Percentiles rank a stretch among this genome's conserved stretches.
Evolutionary conservation across 2,329 filamentous ascomycete genomes (phyloP).

Genomic region (Apiospora rasikravindrae): DNA sequence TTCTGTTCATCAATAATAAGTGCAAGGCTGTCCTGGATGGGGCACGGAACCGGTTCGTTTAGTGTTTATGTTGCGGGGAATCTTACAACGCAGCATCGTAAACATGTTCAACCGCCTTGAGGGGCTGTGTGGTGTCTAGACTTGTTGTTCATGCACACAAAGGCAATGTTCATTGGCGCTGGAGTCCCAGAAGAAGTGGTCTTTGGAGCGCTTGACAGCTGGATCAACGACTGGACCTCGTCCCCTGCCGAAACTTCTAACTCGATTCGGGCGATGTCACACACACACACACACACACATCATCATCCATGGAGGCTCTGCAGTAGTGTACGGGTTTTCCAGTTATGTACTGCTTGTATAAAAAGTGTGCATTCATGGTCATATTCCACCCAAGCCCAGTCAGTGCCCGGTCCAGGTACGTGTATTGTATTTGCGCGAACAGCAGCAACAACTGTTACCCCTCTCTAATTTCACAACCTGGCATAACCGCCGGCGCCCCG

Average conservation of each 20-base stretch:
- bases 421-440: not conserved
- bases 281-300: not conserved
- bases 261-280: not conserved
- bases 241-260: not conserved
- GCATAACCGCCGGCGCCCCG: not conserved
- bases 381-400: too few relatives aligned
- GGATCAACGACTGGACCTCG: not conserved
- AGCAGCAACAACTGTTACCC: not conserved
- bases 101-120: constrained; percentile 10
- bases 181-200: not conserved
- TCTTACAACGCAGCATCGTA: not conserved
- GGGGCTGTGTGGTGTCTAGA: not conserved
- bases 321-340: constrained; percentile 2
- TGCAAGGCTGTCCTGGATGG: not conserved
- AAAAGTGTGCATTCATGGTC: too few relatives aligned
- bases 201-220: not conserved
- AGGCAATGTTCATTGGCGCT: not conserved
- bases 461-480: constrained; percentile 7
- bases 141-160: not conserved
- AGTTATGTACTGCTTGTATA: not conserved
- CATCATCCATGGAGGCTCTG: not conserved
- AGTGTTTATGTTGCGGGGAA: constrained; percentile 8
- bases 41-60: not conserved
- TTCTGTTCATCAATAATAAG: not conserved
- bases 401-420: too few relatives aligned